phyloP scores from a whole-genome alignment of 1,139 yeast genomes.

The Sugiyamaella neomexicana region DNA sequence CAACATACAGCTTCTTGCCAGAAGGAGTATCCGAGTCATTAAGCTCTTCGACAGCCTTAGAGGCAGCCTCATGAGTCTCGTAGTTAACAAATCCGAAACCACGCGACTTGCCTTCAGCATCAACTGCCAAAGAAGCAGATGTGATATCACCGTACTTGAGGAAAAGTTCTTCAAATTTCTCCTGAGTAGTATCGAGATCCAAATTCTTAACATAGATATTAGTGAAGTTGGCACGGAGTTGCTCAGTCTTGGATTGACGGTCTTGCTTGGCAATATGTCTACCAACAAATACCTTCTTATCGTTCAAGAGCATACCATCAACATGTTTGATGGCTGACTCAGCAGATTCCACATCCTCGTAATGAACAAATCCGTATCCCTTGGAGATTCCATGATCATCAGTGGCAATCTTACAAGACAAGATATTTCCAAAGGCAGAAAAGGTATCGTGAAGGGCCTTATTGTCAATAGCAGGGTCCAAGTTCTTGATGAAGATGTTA shows the following conservation, averaged over 20 bases:
- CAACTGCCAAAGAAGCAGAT: slow-evolving; percentile 79
- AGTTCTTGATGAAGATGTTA: slow-evolving; percentile 96
- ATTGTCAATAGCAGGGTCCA: slow-evolving; percentile 98
- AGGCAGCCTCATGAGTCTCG: slow-evolving; percentile 84
- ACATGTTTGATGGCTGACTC: slow-evolving; percentile 94
- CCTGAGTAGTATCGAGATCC: slow-evolving; percentile 67
- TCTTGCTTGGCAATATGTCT: slow-evolving; percentile 92
- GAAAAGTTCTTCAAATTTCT: slow-evolving; percentile 70
- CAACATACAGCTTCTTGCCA: slow-evolving; percentile 88
- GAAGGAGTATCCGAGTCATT: slow-evolving; percentile 85
- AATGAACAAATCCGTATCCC: slow-evolving; percentile 98
- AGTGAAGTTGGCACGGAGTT: slow-evolving; percentile 90
- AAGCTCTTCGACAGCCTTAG: slow-evolving; percentile 86
- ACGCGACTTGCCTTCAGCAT: slow-evolving; percentile 84
- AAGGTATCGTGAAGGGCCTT: slow-evolving; percentile 98
- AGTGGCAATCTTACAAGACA: slow-evolving; percentile 97
- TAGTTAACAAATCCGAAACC: slow-evolving; percentile 97
- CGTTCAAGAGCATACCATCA: slow-evolving; percentile 98
- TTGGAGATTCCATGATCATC: slow-evolving; percentile 90
- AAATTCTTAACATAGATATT: slow-evolving; percentile 94
- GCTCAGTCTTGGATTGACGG: slow-evolving; percentile 93
- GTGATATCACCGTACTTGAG: slow-evolving; percentile 76
- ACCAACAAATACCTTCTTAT: slow-evolving; percentile 94
- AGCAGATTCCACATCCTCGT: slow-evolving; percentile 91
- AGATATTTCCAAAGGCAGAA: slow-evolving; percentile 92